Percentiles rank a stretch among this genome's conserved stretches.
Conservation (phyloP, 208 protist genomes). For the Novymonas esmeraldas region DNA sequence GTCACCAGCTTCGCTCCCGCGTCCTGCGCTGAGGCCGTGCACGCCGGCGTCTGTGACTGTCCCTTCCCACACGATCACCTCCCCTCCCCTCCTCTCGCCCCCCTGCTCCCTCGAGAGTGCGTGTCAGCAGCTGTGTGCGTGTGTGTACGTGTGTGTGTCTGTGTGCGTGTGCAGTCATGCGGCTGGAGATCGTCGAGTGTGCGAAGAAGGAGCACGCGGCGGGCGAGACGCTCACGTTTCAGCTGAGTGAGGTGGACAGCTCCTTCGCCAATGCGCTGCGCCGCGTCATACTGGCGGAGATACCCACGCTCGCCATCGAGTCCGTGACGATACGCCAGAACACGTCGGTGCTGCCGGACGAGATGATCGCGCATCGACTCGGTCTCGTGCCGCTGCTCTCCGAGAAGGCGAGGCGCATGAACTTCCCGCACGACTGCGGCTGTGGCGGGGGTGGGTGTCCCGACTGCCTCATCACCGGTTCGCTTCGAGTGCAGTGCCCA, state of each 20-base stretch:
- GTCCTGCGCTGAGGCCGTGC: too few species aligned
- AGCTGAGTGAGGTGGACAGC: constrained; percentile 87
- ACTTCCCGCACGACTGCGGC: constrained; percentile 84
- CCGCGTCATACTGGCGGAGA: constrained; percentile 98
- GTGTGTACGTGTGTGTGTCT: neutral
- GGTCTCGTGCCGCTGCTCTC: constrained; percentile 97
- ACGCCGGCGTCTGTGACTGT: too few species aligned
- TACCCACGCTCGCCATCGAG: constrained; percentile 98
- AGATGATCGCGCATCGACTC: constrained; percentile 99
- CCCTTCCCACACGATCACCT: neutral
- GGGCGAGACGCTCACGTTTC: constrained; percentile 91
- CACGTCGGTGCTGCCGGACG: constrained; percentile 97
- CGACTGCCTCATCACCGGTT: constrained; percentile 88
- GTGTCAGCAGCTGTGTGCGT: neutral
- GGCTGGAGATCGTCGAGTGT: constrained; percentile 83
- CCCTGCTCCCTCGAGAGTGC: neutral
- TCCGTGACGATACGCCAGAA: constrained; percentile 95
- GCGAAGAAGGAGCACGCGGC: constrained; percentile 74
- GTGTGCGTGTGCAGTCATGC: constrained; percentile 34
- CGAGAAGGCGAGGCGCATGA: constrained; percentile 82
- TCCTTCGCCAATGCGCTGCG: constrained; percentile 97
- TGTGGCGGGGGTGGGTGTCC: constrained; percentile 81
- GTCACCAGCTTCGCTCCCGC: too few species aligned
- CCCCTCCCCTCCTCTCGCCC: too few species aligned
- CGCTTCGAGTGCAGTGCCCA: constrained; percentile 82